Conservation (phyloP, 495 filamentous ascomycete species). For the Penicillium macrosclerotiorum region DNA sequence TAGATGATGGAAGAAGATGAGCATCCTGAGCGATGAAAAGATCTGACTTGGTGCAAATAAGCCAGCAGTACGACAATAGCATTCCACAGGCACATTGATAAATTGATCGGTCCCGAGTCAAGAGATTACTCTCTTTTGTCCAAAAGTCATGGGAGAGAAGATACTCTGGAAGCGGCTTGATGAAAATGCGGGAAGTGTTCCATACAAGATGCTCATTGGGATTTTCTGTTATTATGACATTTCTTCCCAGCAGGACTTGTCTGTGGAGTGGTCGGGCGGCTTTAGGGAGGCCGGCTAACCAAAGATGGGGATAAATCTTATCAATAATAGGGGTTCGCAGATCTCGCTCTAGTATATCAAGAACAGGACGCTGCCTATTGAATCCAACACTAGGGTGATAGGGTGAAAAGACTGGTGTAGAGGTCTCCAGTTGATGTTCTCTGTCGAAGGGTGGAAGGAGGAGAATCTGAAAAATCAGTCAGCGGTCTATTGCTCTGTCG, state of each 20-base stretch:
- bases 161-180: slow-evolving; percentile 8
- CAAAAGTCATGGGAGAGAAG: slow-evolving; percentile 5
- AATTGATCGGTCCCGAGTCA: background rate
- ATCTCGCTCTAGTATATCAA: background rate
- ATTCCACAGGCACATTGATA: slow-evolving; percentile 4
- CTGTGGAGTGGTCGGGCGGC: slow-evolving; percentile 2
- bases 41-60: slow-evolving; percentile 6
- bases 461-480: background rate
- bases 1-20: background rate
- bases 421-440: background rate
- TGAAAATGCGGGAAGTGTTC: slow-evolving; percentile 6
- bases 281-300: slow-evolving; percentile 2
- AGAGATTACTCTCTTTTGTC: background rate
- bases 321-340: slow-evolving; percentile 1
- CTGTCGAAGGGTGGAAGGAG: slow-evolving; percentile 1
- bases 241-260: background rate
- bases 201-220: slow-evolving; percentile 5
- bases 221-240: slow-evolving; percentile 1
- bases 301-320: slow-evolving; percentile 1
- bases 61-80: slow-evolving; percentile 10
- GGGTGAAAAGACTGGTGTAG: background rate
- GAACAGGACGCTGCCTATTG: background rate
- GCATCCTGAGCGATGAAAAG: slow-evolving; percentile 3
- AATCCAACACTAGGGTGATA: background rate
- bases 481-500: background rate